Conservation (phyloP, 75 land plant genomes). For the Gnetum montanum region DNA sequence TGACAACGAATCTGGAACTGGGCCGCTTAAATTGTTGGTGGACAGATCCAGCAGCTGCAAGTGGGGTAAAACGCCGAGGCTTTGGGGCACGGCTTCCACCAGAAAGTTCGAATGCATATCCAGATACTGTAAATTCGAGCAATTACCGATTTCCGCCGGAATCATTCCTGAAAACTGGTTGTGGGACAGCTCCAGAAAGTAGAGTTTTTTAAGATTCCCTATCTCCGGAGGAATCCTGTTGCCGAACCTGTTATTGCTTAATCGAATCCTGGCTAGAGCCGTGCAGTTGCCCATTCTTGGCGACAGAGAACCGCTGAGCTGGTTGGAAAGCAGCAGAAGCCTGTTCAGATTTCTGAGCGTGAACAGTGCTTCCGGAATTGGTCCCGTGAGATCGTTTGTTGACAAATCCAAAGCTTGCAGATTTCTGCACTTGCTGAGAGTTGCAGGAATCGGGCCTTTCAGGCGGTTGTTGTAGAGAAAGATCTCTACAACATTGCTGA, state of each 20-base stretch:
- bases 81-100: slow-evolving; percentile 33
- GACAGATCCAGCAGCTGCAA: slow-evolving; percentile 53
- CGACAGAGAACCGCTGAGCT: slow-evolving; percentile 47
- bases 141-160: slow-evolving; percentile 46
- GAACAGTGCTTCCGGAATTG: slow-evolving; percentile 45
- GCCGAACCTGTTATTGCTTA: slow-evolving; percentile 43
- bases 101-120: slow-evolving; percentile 60
- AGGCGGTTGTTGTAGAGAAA: slow-evolving; percentile 54
- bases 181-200: slow-evolving; percentile 50
- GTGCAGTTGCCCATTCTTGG: slow-evolving; percentile 55
- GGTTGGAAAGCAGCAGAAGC: slow-evolving; percentile 56
- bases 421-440: slow-evolving; percentile 32
- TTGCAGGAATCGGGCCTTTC: slow-evolving; percentile 44
- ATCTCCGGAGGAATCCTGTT: slow-evolving; percentile 51
- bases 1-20: slow-evolving; percentile 22
- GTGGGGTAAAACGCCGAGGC: slow-evolving; percentile 20
- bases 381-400: slow-evolving; percentile 41
- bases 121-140: slow-evolving; percentile 47
- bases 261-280: slow-evolving; percentile 49
- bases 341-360: slow-evolving; percentile 36
- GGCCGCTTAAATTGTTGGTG: slow-evolving; percentile 39
- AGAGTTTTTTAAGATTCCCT: slow-evolving; percentile 41
- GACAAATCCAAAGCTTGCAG: slow-evolving; percentile 59
- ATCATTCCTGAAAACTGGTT: slow-evolving; percentile 53
- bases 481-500: slow-evolving; percentile 31